Evolutionary conservation across 257 asterid genomes (phyloP).

Genomic region (Striga asiatica): DNA sequence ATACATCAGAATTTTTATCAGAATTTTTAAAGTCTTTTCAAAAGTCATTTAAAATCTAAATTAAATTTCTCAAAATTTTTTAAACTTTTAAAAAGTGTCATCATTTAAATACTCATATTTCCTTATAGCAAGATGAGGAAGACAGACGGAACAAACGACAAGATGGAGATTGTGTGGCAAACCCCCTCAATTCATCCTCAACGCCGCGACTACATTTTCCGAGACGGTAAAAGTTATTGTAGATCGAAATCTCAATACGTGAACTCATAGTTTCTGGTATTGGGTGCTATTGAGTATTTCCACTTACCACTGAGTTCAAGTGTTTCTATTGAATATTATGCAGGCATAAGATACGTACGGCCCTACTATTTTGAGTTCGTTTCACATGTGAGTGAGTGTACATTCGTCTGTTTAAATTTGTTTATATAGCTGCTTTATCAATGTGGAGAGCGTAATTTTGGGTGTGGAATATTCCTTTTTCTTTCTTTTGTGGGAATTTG

Average conservation of each 20-base stretch:
- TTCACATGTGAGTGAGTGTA: conserved; percentile 71
- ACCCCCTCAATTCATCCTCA: conserved; percentile 87
- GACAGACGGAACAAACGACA: conserved; percentile 24
- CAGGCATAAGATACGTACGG: conserved; percentile 83
- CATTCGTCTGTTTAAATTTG: too few species aligned
- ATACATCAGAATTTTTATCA: too few species aligned
- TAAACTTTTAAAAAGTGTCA: too few species aligned
- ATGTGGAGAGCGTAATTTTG: too few species aligned
- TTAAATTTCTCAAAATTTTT: too few species aligned
- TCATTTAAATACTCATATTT: too few species aligned
- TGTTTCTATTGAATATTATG: conserved; percentile 5
- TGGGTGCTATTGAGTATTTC: neutral
- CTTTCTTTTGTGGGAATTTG: conserved; percentile 10
- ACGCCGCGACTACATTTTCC: conserved; percentile 73
- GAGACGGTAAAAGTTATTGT: conserved; percentile 32
- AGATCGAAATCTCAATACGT: neutral
- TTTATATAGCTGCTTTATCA: neutral
- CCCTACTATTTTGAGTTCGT: conserved; percentile 98
- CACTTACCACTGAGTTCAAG: neutral
- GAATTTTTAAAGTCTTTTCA: too few species aligned
- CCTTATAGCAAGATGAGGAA: too few species aligned
- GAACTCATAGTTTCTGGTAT: neutral
- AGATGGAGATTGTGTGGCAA: conserved; percentile 83
- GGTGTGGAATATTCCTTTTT: too few species aligned
- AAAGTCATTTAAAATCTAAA: too few species aligned